Evolutionary conservation across 768 basidiomycete genomes (phyloP), one percentile per base, ranked within the genome.

Genomic region (Boletus eberwhitei): DNA sequence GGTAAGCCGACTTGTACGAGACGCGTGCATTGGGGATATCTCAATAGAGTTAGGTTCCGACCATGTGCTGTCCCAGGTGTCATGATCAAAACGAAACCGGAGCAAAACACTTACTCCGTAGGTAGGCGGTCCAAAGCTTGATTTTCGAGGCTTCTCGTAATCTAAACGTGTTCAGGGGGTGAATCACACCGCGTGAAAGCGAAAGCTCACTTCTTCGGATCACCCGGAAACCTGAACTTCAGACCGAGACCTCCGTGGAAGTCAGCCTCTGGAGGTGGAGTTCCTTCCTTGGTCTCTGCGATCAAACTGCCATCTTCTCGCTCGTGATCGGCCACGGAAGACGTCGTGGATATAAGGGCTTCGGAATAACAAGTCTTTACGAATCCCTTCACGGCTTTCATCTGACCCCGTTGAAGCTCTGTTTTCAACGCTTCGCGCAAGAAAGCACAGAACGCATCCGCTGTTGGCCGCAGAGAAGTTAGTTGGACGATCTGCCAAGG

Each of bases 1-100:
- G 97, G 97, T 4, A 99, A 79, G 44, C 97, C 97, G 50, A 98
- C 96, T 73, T 97, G 96, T 2, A 98, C 88, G 26, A 99, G 82
- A n/a, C 97, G 88, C 39, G 95, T 97, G 66, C 93, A 94, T 70
- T 95, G 89, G 0, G 97, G 96, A 71, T 98, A 99, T 32, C 96
- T 90, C 19, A 98, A 77, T 26, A 98, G 81, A 0, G 97, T 95
- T n/a, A 98, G 78, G 65, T 94, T 93, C 24, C 97, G 86, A 21
- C 97, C 97, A 64, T 98, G 94, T 4, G 81, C 92, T 97, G 8
- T 47, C 41, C 29, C 22, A 47, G 49, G 31, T 38, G 54, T 60
- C 32, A 57, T 52, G 50, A 50, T 59, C 45, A 58, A 50, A 44
- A 45, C 29, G 22, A 40, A 52, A n/a, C 39, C 6, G 8, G 35